phyloP scores from a whole-genome alignment of 306 rosid genomes.

The Cicer arietinum region DNA sequence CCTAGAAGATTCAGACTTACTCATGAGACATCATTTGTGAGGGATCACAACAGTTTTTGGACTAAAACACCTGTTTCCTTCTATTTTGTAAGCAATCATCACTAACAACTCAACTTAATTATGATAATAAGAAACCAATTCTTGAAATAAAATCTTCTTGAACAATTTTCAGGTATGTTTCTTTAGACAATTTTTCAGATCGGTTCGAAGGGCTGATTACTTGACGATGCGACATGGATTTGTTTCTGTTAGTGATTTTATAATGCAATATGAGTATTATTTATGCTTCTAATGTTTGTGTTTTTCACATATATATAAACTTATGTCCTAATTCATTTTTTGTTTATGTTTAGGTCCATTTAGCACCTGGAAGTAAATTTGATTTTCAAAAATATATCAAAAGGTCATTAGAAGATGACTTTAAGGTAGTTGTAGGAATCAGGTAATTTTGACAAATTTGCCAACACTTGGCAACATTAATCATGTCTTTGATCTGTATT shows the following conservation, averaged over 20 bases:
- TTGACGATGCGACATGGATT: conserved; percentile 95
- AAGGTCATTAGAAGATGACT: conserved; percentile 96
- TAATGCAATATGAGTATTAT: background rate
- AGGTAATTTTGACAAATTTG: conserved; percentile 58
- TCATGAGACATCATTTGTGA: conserved; percentile 89
- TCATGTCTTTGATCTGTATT: background rate
- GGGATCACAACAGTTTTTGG: conserved; percentile 77
- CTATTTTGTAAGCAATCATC: conserved; percentile 70
- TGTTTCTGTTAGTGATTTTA: conserved; percentile 65
- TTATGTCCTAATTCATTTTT: background rate
- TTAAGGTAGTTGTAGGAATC: conserved; percentile 97
- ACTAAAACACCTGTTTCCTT: conserved; percentile 75
- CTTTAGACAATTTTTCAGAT: conserved; percentile 86
- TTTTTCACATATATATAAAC: background rate
- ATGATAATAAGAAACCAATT: background rate
- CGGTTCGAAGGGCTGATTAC: conserved; percentile 90
- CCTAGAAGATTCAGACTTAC: conserved; percentile 90
- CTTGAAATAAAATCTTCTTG: background rate
- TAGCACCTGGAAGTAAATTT: conserved; percentile 94
- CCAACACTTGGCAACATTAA: background rate
- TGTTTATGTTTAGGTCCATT: conserved; percentile 67
- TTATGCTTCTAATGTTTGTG: conserved; percentile 1
- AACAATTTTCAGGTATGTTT: conserved; percentile 72
- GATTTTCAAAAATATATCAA: conserved; percentile 94
- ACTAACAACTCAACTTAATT: background rate